Evolutionary conservation across 2,329 filamentous ascomycete species (phyloP), one percentile per base, ranked within the genome.

Genomic region (Neofusicoccum cordaticola): DNA sequence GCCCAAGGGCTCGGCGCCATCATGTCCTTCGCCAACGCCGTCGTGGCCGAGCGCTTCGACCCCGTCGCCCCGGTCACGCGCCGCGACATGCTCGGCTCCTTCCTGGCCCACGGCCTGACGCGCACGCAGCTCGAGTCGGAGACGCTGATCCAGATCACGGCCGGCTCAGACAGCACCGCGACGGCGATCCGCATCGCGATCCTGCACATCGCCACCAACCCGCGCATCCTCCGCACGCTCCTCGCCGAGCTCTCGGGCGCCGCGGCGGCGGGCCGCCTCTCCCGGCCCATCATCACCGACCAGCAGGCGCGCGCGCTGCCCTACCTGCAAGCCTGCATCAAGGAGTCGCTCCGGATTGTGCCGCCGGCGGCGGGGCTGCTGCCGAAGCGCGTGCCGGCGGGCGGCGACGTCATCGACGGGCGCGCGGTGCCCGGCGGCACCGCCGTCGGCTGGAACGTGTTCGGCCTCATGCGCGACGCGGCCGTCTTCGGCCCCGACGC

Each of bases 111-210:
- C 74, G 74, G 45, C 44, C 27, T 84, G 1, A 72, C 74, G 53
- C 69, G 79, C 72, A 66, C 75, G 15, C 71, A 82, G 68, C 77
- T 73, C 65, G 82, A 74, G 71, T 79, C 73, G 66, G 81, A 83
- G 66, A 78, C 76, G 0, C 67, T 81, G 4, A 74, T 80, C 12
- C 79, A 82, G 65, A 81, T 83, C 45, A 76, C 85, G 4, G 85
- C 85, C 4, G 86, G 85, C 3, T 84, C 84, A 0, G 85, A 88
- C 66, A 86, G 84, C 0, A 85, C 84, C 0, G 84, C 86, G 0
- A 84, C 83, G 0, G 80, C 80, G 1, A 80, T 88, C 9, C 81
- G 85, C 2, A 77, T 81, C 42, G 84, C 81, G 1, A 67, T 87
- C 63, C 78, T 87, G 22, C 80, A 84, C 69, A 71, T 87, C 63